Evolutionary conservation across 2,329 filamentous ascomycete genomes (phyloP), one percentile per base, ranked within the genome.

Genomic region (Atkinsonella hypoxylon): DNA sequence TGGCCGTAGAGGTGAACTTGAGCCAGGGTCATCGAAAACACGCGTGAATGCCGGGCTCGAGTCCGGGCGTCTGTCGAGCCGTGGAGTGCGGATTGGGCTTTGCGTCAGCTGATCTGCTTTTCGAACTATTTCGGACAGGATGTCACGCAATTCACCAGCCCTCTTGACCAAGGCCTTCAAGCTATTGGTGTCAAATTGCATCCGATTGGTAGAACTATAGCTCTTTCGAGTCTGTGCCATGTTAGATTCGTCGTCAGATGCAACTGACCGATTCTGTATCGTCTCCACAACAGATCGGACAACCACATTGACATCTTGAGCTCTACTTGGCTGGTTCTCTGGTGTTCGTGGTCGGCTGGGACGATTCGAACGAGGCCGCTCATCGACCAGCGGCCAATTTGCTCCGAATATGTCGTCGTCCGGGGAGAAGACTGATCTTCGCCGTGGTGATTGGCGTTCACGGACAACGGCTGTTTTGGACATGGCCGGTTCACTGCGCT

Each of bases 101-200:
- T 75, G 72, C 0, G 76, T 76, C 47, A 79, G 70, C 30, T 78
- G 72, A 57, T 85, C 81, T 39, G 74, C 77, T 48, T 72, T 73
- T 45, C 81, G 77, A 45, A 85, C 70, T 5, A 79, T 63, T 50
- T 83, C 79, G 0, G 79, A 79, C 20, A 85, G 66, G 4, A 70
- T 68, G 55, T 83, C 79, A 30, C 77, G 75, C 34, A 85, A 64
- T 50, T 78, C 76, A 30, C 77, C 74, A 1, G 81, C 81, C 52
- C 79, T 73, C 61, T 79, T 80, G 38, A 85, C 81, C 49, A 85
- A 67, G 58, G 81, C 78, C 57, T 79, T 80, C n/a, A 85, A 70
- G 62, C 79, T 84, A 55, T 82, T 83, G 5, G 81, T 84, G 60
- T 83, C 81, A 55, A 85, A 85, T 52, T 82, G 82, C 59, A 84